Base-by-base conservation (phyloP, 306 rosid genomes). In the Quercus parvula region DNA sequence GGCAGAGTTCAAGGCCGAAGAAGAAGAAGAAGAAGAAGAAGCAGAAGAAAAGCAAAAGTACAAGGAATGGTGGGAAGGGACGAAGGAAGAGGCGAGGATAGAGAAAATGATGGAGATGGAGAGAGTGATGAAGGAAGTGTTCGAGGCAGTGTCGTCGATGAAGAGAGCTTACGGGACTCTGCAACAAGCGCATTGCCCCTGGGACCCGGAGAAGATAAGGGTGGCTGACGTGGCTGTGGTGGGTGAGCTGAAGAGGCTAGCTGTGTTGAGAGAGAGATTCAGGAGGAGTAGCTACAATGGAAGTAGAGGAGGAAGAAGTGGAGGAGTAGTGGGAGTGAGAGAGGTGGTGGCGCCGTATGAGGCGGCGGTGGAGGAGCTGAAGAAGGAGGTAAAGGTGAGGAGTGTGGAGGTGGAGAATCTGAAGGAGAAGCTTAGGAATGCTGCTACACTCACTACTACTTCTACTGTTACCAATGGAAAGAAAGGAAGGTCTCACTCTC, bases 301-400 rank as follows among this genome's bases (percentile, higher is more conserved):
- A 38, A 69, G 86, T 80, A 73, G 84, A 59, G 77, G 87, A 15
- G 81, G 59, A 3, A 70, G 72, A 74, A 33, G 15, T 54, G 75
- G 19, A 52, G 84, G 31, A 74, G 79, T 6, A 69, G 78, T 75
- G 66, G 77, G 67, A 35, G 56, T 95, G 85, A 92, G 89, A 66
- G 97, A 91, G 85, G 90, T 91, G 59, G 98, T 91, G 85, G 99
- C 99, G 67, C 99, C 98, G 83, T 95, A 95, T 71, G 99, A 92
- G 89, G 95, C 94, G 77, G 88, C 89, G 80, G 90, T 95, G 85
- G 98, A 91, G 66, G 99, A 95, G 80, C 85, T 95, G 69, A 92
- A 89, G 85, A 90, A 81, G 77, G 99, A 90, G 74, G 94, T 90
- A 78, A 95, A 93, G 83, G 85, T 87, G 18, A 90, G 90, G 79